Evolutionary conservation across 164 flowering plant genomes (phyloP), one percentile per base, ranked within the genome.

Genomic region (Magnolia officinalis): DNA sequence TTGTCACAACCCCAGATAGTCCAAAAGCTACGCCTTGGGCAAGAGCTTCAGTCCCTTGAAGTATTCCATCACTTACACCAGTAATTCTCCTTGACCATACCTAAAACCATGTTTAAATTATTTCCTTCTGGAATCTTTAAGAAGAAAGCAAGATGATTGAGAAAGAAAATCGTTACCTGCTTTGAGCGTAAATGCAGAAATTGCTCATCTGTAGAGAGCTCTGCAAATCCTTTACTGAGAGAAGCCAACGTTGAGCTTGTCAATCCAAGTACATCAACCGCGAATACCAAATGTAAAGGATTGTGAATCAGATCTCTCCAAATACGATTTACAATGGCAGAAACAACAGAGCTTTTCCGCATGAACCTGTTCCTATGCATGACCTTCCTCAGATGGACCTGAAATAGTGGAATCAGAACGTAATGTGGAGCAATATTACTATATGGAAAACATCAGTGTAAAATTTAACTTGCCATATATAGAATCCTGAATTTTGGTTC

Each of bases 1-100:
- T 96, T 75, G 78, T 92, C 80, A 96, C 86, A 52, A 96, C 96
- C n/a, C 99, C 99, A 70, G 97, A 88, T 21, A 96, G 92, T 63
- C 99, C 99, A 85, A 94, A 96, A 70, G 95, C 99, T 84, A 96
- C 77, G 75, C 99, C 98, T 86, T 96, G 99, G 55, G 97, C 99
- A 72, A 96, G 87, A 82, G 99, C 99, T 86, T 96, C 99, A 65
- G 98, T 91, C 78, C 99, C 99, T 88, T 91, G 94, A 75, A 88
- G 82, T 71, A 96, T 68, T 71, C 97, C 99, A 85, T 96, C 97
- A 75, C 98, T 87, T 26, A 96, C 96, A 50, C 98, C 97, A 74
- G 96, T 92, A 50, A 96, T 91, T 85, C 89, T 91, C 83, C 99
- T 89, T 74, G 99, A 96, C 83, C 89, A 82, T 21, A 87, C 94